phyloP scores from a whole-genome alignment of 2,329 filamentous ascomycete genomes.

The Colletotrichum neosansevieriae region DNA sequence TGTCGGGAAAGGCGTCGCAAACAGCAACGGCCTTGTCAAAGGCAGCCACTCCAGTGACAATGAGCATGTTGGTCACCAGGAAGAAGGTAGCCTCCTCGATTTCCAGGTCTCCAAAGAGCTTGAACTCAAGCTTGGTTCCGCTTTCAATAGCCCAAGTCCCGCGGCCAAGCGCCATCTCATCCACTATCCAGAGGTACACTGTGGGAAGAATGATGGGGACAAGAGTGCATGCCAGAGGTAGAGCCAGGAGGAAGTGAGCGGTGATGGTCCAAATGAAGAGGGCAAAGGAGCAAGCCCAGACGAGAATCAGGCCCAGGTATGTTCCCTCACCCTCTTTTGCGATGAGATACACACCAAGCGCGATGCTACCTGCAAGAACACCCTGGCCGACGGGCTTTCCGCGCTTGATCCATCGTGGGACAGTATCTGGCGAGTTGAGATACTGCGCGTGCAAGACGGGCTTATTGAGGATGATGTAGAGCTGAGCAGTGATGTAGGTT shows the following conservation, averaged over 20 bases:
- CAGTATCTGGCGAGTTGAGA: constrained; percentile 49
- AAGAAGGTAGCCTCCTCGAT: constrained; percentile 83
- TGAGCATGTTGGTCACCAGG: constrained; percentile 74
- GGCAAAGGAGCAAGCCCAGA: constrained; percentile 76
- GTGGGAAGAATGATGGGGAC: constrained; percentile 74
- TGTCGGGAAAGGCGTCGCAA: constrained; percentile 70
- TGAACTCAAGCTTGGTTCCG: constrained; percentile 74
- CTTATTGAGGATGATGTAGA: constrained; percentile 77
- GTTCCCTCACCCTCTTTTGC: constrained; percentile 63
- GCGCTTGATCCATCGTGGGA: constrained; percentile 43
- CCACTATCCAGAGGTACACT: constrained; percentile 78
- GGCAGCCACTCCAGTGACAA: constrained; percentile 76
- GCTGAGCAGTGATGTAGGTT: constrained; percentile 77
- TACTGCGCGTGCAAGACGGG: constrained; percentile 65
- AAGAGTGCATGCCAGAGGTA: constrained; percentile 69
- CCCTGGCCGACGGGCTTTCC: constrained; percentile 62
- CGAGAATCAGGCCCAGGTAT: constrained; percentile 77
- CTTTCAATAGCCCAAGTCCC: constrained; percentile 79
- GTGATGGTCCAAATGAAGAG: constrained; percentile 73
- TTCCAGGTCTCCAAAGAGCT: constrained; percentile 75
- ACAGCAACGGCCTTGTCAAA: constrained; percentile 78
- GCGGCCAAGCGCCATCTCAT: constrained; percentile 73
- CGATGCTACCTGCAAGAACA: constrained; percentile 58
- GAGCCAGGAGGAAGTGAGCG: constrained; percentile 71
- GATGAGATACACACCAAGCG: constrained; percentile 58